Evolutionary conservation across 495 filamentous ascomycete species (phyloP), one percentile per base, ranked within the genome.

Genomic region (Darksidea phi): DNA sequence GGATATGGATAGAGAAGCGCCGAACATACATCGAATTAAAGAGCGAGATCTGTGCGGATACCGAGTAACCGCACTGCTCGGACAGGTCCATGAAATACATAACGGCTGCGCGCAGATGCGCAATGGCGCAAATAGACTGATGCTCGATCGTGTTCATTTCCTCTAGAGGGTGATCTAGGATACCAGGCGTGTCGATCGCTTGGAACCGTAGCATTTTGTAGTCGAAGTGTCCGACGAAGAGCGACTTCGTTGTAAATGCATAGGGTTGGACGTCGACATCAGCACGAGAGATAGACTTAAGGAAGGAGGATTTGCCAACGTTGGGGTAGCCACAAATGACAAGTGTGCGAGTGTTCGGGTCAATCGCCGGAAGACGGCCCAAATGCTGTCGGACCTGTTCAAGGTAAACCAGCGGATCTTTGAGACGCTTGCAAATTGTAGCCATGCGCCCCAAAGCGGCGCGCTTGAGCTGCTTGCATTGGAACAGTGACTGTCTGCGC

Each of bases 71-170:
- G 63, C 94, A 98, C 78, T 97, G 91, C 77, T 97, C 95, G 17
- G 89, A 94, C 58, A 97, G 82, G 77, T 97, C 94, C 85, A 98
- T 96, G 76, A 98, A 98, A 76, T 97, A 98, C 54, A 96, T 78
- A 57, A 97, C 91, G 23, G 92, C 92, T 26, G 90, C 92, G 49
- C 94, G 85, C 58, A 98, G 78, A 80, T 98, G 94, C 43, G 94
- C 94, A 75, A 98, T 95, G 10, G 94, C 94, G 12, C 93, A 97
- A 62, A 98, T 97, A 15, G 87, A 91, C 74, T 91, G 94, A 92
- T 97, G 97, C 75, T 98, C 95, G 72, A 98, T 98, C 10, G 94
- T 97, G 77, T 97, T 98, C 94, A 98, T 98, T 77, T 98, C 94
- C 76, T 97, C 95, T 10, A 98, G 82, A 13, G 94, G 95, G 73